Evolutionary conservation across 2,329 filamentous ascomycete species (phyloP).

Genomic region (Gaeumannomyces sp.): DNA sequence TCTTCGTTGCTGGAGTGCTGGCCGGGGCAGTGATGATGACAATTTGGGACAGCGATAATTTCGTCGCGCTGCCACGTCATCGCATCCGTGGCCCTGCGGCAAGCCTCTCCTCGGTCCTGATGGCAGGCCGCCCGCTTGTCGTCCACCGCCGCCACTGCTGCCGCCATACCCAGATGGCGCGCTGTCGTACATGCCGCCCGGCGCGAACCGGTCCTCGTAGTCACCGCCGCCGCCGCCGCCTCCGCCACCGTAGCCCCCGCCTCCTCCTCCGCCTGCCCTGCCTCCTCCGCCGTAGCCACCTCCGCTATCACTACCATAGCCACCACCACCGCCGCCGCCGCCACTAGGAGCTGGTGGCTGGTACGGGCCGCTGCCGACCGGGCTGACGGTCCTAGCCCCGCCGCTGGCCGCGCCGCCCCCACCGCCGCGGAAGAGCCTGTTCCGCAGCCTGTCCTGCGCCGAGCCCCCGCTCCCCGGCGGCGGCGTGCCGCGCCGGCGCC

Average conservation of each 20-base stretch:
- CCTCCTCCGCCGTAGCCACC: too few species aligned
- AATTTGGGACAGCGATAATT: neutral
- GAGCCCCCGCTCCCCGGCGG: conserved; percentile 38
- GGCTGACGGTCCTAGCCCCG: conserved; percentile 50
- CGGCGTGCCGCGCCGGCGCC: conserved; percentile 24
- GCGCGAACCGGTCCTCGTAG: conserved; percentile 41
- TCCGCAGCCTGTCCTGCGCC: conserved; percentile 77
- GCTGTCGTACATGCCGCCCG: conserved; percentile 37
- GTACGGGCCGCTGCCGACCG: conserved; percentile 40
- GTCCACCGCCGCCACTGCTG: conserved; percentile 22
- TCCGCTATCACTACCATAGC: too few species aligned
- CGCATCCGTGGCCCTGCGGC: conserved; percentile 34
- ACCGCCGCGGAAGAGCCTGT: conserved; percentile 63
- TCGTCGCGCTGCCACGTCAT: conserved; percentile 21
- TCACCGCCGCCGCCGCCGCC: conserved; percentile 24
- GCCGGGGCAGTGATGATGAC: too few species aligned
- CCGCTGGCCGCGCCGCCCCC: conserved; percentile 44
- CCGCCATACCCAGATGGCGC: conserved; percentile 18
- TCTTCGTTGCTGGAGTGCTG: too few species aligned
- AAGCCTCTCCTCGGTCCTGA: conserved; percentile 30
- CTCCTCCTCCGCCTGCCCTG: too few species aligned
- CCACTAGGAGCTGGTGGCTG: conserved; percentile 31
- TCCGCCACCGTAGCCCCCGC: too few species aligned
- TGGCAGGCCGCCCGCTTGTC: conserved; percentile 27
- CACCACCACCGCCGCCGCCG: neutral